phyloP scores from a whole-genome alignment of 805 yeast species.

The Suhomyces xylopsoci region DNA sequence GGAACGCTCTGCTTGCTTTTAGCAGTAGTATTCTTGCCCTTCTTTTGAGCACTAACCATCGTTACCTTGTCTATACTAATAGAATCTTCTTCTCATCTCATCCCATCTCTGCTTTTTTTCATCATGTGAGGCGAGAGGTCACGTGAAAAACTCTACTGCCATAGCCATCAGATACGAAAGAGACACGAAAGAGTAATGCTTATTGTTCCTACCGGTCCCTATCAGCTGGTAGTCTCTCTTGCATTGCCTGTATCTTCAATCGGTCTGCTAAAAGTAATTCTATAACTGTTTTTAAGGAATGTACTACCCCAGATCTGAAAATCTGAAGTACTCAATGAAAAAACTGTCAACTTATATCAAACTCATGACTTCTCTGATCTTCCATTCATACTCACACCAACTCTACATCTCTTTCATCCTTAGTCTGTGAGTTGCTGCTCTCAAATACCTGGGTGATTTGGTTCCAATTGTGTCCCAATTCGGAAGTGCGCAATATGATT shows the following conservation, averaged over 20 bases:
- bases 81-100: constrained; percentile 10
- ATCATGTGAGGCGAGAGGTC: not conserved
- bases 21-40: constrained; percentile 6
- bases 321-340: too few species aligned
- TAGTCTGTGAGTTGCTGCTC: not conserved
- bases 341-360: not conserved
- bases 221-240: too few species aligned
- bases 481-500: constrained; percentile 1
- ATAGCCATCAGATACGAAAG: not conserved
- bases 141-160: not conserved
- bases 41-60: constrained; percentile 9
- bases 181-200: not conserved
- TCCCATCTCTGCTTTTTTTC: constrained; percentile 8
- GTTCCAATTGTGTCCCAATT: not conserved
- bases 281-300: too few species aligned
- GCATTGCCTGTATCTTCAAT: too few species aligned
- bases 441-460: not conserved
- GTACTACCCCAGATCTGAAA: not conserved
- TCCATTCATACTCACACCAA: too few species aligned
- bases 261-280: too few species aligned
- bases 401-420: not conserved
- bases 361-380: not conserved
- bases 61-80: constrained; percentile 1
- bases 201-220: too few species aligned
- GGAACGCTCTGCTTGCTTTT: constrained; percentile 12